Evolutionary conservation across 805 yeast species (phyloP).

Genomic region (Hanseniaspora taiwanica): DNA sequence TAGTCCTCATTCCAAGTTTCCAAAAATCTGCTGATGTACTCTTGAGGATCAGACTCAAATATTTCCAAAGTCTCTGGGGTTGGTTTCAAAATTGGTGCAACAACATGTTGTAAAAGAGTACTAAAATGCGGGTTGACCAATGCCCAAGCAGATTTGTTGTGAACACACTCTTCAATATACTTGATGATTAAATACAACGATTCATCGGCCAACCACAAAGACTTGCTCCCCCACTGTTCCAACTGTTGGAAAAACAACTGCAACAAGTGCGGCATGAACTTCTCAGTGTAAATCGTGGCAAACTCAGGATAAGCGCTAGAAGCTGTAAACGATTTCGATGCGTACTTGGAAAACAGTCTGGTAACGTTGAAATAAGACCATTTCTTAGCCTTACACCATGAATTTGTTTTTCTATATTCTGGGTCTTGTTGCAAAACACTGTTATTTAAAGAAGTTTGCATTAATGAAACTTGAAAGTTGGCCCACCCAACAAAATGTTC

Average conservation of each 20-base stretch:
- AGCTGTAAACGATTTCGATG: slow-evolving; percentile 32
- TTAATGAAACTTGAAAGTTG: slow-evolving; percentile 55
- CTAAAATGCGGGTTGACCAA: slow-evolving; percentile 52
- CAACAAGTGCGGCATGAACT: slow-evolving; percentile 64
- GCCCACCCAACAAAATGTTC: slow-evolving; percentile 56
- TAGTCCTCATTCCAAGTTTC: slow-evolving; percentile 48
- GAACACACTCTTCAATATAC: slow-evolving; percentile 50
- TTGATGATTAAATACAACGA: slow-evolving; percentile 51
- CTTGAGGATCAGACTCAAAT: slow-evolving; percentile 80
- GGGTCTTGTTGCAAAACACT: slow-evolving; percentile 7
- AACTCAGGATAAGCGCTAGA: slow-evolving; percentile 51
- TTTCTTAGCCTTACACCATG: slow-evolving; percentile 68
- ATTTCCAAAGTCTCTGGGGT: slow-evolving; percentile 52
- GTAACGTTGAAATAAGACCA: slow-evolving; percentile 78
- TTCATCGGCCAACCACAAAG: slow-evolving; percentile 57
- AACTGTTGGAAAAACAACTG: slow-evolving; percentile 50
- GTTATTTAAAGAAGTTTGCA: slow-evolving; percentile 37
- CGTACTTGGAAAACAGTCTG: slow-evolving; percentile 61
- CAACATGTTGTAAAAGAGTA: slow-evolving; percentile 52
- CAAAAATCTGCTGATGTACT: slow-evolving; percentile 63
- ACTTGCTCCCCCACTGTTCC: slow-evolving; percentile 56
- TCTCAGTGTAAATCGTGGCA: slow-evolving; percentile 35
- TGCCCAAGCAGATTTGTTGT: slow-evolving; percentile 50
- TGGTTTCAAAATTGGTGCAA: slow-evolving; percentile 67
- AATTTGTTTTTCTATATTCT: slow-evolving; percentile 30